Evolutionary conservation across 257 asterid species (phyloP).

Genomic region (Rauvolfia tetraphylla): DNA sequence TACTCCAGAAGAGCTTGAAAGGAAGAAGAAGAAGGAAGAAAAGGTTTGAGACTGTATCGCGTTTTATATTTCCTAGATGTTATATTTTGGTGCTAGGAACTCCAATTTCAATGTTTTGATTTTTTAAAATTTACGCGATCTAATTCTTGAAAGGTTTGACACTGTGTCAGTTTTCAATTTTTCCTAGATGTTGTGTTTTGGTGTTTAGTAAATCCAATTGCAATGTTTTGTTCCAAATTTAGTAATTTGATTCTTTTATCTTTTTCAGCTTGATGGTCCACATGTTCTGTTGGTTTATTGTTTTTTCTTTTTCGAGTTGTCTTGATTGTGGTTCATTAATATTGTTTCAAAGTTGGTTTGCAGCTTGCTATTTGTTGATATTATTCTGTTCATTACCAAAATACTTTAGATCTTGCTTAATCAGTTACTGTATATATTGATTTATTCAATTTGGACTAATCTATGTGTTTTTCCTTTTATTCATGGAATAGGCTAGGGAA

Average conservation of each 20-base stretch:
- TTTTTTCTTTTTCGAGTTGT: background rate
- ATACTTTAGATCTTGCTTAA: background rate
- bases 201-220: no score
- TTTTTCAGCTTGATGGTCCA: no score
- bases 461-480: conserved; percentile 7
- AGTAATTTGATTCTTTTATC: no score
- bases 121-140: no score
- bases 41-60: conserved; percentile 42
- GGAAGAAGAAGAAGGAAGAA: conserved; percentile 92
- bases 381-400: background rate
- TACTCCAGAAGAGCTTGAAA: conserved; percentile 73
- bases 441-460: conserved; percentile 1
- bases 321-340: background rate
- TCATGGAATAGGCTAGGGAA: conserved; percentile 64
- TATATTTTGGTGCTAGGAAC: background rate
- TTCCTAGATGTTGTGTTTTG: background rate
- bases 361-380: background rate
- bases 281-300: no score
- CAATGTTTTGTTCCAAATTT: no score
- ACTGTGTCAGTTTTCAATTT: background rate
- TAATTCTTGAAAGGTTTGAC: conserved; percentile 41
- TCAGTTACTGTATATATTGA: background rate
- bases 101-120: no score
- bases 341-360: background rate
- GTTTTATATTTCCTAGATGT: background rate